These are phyloP conservation scores for Evernia prunastri DNA, from an alignment of 495 filamentous ascomycete genomes.

Conservation along the genomic window DNA sequence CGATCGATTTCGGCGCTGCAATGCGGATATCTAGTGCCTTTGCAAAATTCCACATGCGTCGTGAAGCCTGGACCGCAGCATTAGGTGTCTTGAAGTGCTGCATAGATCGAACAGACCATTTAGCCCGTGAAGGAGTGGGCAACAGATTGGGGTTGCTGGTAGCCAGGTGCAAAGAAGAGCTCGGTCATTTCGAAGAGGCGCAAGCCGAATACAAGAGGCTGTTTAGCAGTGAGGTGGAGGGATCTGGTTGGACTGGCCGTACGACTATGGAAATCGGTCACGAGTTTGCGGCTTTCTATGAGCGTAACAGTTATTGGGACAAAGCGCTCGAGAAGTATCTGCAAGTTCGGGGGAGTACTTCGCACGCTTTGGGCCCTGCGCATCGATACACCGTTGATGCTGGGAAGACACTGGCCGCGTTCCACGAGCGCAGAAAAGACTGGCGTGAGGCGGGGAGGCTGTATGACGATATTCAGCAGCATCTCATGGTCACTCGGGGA, in stretches of 20 bases:
- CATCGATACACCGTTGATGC: background rate
- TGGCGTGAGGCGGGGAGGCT: slow-evolving; percentile 2
- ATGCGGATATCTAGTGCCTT: background rate
- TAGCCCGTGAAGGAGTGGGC: background rate
- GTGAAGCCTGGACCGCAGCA: slow-evolving; percentile 3
- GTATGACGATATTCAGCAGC: background rate
- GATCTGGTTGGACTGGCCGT: too few species aligned
- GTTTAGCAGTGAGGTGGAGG: too few species aligned
- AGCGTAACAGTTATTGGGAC: too few species aligned
- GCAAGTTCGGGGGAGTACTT: background rate
- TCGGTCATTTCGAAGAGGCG: slow-evolving; percentile 1
- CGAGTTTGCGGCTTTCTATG: too few species aligned
- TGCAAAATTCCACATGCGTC: slow-evolving; percentile 2
- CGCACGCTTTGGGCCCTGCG: too few species aligned
- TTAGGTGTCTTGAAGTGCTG: slow-evolving; percentile 1
- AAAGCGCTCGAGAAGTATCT: too few species aligned
- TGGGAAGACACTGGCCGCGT: slow-evolving; percentile 1
- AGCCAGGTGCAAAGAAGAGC: slow-evolving; percentile 8
- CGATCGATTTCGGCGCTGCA: background rate
- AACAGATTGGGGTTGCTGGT: background rate
- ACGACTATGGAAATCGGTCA: too few species aligned
- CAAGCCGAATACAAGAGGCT: background rate
- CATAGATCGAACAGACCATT: background rate
- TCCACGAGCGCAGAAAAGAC: background rate
- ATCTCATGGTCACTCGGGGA: background rate